Conservation (phyloP, 2,329 filamentous ascomycete species). For the Xylaria sp. region DNA sequence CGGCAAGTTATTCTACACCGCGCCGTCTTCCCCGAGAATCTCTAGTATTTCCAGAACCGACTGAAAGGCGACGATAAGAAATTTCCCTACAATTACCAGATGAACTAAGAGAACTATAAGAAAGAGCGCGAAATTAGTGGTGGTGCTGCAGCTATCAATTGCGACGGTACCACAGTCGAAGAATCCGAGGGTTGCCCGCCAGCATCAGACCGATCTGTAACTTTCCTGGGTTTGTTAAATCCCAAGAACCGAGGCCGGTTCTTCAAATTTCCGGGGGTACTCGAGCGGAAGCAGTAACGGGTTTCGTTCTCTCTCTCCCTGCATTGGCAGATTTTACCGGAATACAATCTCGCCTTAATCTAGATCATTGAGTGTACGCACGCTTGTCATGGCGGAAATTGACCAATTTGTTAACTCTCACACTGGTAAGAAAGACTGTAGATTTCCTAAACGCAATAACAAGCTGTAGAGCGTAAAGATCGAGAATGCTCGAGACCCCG, state of each 20-base stretch:
- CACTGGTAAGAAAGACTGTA: conserved; percentile 96
- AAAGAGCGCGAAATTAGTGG: conserved; percentile 91
- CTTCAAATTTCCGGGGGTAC: conserved; percentile 93
- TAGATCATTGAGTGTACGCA: conserved; percentile 87
- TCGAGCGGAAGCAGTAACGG: conserved; percentile 93
- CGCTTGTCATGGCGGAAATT: conserved; percentile 99
- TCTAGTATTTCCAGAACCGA: conserved; percentile 81
- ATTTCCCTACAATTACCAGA: conserved; percentile 73
- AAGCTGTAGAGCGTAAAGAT: conserved; percentile 78
- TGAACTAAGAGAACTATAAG: conserved; percentile 49
- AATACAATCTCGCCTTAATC: conserved; percentile 97
- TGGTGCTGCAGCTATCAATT: conserved; percentile 80
- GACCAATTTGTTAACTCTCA: conserved; percentile 96
- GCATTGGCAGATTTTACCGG: conserved; percentile 94
- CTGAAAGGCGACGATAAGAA: conserved; percentile 94
- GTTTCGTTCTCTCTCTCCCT: conserved; percentile 99
- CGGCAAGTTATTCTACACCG: conserved; percentile 91
- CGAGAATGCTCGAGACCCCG: conserved; percentile 60
- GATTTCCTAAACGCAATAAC: conserved; percentile 76
- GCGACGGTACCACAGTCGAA: conserved; percentile 85
- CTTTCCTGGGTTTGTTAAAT: conserved; percentile 83
- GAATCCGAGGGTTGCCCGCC: conserved; percentile 89
- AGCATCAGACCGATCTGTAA: conserved; percentile 91
- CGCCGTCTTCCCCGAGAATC: conserved; percentile 90
- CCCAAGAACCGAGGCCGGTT: conserved; percentile 99